These are phyloP conservation scores for Flammula alnicola DNA, from an alignment of 1,284 basidiomycete genomes.

Conservation along the genomic window DNA sequence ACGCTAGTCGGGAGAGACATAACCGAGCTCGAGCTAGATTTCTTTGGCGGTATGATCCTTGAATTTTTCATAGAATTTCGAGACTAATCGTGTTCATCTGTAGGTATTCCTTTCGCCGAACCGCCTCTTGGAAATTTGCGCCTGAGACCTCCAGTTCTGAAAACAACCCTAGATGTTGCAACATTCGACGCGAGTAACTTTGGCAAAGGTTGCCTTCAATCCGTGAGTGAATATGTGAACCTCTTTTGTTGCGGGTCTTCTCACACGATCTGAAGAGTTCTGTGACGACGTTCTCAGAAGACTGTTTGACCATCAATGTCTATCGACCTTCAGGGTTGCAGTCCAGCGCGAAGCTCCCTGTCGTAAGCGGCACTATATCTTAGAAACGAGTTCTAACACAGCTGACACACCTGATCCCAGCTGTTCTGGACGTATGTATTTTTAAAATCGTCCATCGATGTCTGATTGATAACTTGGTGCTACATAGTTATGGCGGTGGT, in stretches of 20 bases:
- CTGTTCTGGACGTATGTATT: conserved; percentile 41
- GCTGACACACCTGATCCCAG: no score
- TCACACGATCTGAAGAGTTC: conserved; percentile 22
- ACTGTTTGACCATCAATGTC: conserved; percentile 31
- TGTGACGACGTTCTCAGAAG: conserved; percentile 40
- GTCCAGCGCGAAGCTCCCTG: conserved; percentile 21
- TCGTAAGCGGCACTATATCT: conserved; percentile 27
- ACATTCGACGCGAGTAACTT: conserved; percentile 44
- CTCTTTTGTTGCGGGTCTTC: neutral
- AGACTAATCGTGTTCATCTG: neutral
- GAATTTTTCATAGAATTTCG: no score
- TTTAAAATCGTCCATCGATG: neutral
- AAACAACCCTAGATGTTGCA: conserved; percentile 28
- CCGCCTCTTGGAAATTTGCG: conserved; percentile 42
- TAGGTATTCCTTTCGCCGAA: conserved; percentile 44
- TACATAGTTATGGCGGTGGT: conserved; percentile 43
- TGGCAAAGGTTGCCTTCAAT: conserved; percentile 43
- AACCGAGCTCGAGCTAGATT: conserved; percentile 34
- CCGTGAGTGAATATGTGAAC: conserved; percentile 24
- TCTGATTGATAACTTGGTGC: neutral
- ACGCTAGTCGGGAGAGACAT: conserved; percentile 37
- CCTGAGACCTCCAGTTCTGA: conserved; percentile 38
- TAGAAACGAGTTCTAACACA: no score
- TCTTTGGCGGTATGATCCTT: conserved; percentile 40
- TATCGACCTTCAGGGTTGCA: conserved; percentile 19